Evolutionary conservation across 192 early-diverging fungal species (phyloP).

Genomic region (Backusella tarrabulga): DNA sequence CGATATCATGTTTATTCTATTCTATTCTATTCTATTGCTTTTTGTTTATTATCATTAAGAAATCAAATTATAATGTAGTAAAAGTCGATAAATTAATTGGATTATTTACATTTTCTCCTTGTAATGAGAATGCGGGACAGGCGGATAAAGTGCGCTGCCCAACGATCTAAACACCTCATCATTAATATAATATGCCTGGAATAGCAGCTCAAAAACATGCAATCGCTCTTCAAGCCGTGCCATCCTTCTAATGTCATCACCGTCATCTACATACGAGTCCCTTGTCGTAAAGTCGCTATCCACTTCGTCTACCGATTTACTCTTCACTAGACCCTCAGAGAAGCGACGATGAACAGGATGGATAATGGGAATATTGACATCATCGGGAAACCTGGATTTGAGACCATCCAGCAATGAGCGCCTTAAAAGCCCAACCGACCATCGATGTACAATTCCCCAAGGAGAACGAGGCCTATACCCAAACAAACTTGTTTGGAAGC

Average conservation of each 20-base stretch:
- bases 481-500: conserved; percentile 17
- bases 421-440: conserved; percentile 10
- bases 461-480: conserved; percentile 19
- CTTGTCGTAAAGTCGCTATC: not conserved
- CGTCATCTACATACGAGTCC: not conserved
- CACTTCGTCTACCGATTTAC: not conserved
- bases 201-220: conserved; percentile 16
- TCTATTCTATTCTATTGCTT: no score
- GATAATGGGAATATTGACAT: conserved; percentile 5
- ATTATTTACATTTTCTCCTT: not conserved
- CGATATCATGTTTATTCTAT: no score
- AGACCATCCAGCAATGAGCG: conserved; percentile 5
- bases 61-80: not conserved
- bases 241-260: not conserved
- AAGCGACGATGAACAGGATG: not conserved
- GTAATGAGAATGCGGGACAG: not conserved
- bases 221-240: conserved; percentile 9
- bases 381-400: not conserved
- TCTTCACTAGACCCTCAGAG: not conserved
- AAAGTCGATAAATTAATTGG: not conserved
- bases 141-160: not conserved
- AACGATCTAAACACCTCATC: conserved; percentile 20
- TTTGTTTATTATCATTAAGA: not conserved
- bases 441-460: conserved; percentile 23
- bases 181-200: conserved; percentile 22